Percentiles rank a stretch among this genome's conserved stretches.
Evolutionary conservation across 306 rosid genomes (phyloP).

Genomic region (Canavalia ensiformis): DNA sequence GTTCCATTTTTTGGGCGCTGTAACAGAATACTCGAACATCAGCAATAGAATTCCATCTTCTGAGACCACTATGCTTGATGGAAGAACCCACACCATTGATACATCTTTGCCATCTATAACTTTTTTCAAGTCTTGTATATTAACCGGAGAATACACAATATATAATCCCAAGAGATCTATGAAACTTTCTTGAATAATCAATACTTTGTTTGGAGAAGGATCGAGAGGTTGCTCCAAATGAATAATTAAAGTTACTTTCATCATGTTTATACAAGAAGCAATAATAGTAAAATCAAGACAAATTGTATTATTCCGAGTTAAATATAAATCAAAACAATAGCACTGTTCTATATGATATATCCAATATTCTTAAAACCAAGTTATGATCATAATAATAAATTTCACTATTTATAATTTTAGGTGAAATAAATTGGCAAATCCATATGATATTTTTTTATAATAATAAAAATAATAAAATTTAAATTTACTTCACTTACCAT

Average conservation of each 20-base stretch:
- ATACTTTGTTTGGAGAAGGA: constrained; percentile 44
- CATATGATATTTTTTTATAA: too few species aligned
- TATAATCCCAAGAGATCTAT: constrained; percentile 56
- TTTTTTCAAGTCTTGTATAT: constrained; percentile 32
- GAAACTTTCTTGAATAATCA: constrained; percentile 72
- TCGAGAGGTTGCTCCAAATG: constrained; percentile 58
- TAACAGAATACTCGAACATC: neutral
- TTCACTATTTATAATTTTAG: constrained; percentile 27
- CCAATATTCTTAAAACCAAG: neutral
- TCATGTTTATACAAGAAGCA: neutral
- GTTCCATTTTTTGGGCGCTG: too few species aligned
- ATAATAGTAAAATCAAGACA: neutral
- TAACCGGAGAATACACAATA: constrained; percentile 64
- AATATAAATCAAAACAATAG: neutral
- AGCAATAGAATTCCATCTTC: constrained; percentile 40
- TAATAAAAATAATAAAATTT: too few species aligned
- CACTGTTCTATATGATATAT: neutral
- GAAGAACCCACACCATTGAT: constrained; percentile 48
- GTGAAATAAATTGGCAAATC: neutral
- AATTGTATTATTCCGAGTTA: neutral
- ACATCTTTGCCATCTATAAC: constrained; percentile 48
- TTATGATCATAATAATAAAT: neutral
- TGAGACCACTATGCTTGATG: constrained; percentile 68
- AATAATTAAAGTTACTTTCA: constrained; percentile 13
- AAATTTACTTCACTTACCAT: too few species aligned